Evolutionary conservation across 345 rosid genomes (phyloP).

Genomic region (Sapria himalayana): DNA sequence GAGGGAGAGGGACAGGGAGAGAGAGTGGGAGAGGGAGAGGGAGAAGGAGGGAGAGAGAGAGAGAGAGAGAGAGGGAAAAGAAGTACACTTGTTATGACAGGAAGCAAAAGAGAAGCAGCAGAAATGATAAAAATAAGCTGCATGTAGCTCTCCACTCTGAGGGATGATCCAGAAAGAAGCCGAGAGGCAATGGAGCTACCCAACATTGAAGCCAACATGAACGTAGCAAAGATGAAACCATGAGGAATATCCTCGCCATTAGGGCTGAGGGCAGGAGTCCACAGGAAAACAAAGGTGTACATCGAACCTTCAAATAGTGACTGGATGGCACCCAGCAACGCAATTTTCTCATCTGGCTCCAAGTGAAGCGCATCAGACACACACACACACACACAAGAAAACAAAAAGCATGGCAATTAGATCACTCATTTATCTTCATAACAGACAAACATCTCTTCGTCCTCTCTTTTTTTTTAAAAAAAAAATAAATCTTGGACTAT

Average conservation of each 20-base stretch:
- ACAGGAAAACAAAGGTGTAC: constrained; percentile 96
- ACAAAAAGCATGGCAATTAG: not conserved
- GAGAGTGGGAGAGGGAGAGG: constrained; percentile 1
- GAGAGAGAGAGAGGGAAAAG: constrained; percentile 1
- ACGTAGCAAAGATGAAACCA: constrained; percentile 89
- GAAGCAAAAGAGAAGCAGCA: constrained; percentile 54
- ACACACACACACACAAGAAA: constrained; percentile 1
- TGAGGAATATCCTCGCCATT: constrained; percentile 83
- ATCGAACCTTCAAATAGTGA: constrained; percentile 94
- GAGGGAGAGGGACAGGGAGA: constrained; percentile 1
- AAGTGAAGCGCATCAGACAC: constrained; percentile 6
- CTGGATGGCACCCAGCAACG: constrained; percentile 86
- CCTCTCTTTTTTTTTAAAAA: too few relatives aligned
- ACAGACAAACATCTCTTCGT: too few relatives aligned
- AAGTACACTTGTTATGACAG: constrained; percentile 55
- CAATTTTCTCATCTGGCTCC: constrained; percentile 72
- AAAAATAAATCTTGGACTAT: too few relatives aligned
- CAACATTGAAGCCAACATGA: constrained; percentile 94
- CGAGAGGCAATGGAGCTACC: constrained; percentile 96
- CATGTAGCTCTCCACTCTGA: constrained; percentile 79
- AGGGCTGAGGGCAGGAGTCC: constrained; percentile 95
- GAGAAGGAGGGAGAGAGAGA: not conserved
- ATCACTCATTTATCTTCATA: too few relatives aligned
- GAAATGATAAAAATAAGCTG: constrained; percentile 63
- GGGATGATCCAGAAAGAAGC: constrained; percentile 50